These are phyloP conservation scores for Podila horticola DNA, from an alignment of 192 early-diverging fungal species.

Conservation along the genomic window DNA sequence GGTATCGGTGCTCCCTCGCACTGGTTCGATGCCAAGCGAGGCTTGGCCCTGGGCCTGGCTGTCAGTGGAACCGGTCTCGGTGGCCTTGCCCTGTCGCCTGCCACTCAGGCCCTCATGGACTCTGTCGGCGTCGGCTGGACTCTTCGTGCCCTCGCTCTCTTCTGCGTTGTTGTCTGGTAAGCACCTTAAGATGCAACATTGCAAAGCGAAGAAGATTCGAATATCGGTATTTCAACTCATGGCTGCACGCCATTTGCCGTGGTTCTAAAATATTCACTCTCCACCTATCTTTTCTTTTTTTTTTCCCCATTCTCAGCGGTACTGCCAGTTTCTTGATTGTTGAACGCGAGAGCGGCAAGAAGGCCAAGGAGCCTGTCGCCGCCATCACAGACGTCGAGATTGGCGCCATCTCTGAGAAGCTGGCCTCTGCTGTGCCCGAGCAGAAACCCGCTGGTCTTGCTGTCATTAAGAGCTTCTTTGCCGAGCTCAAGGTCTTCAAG, in stretches of 20 bases:
- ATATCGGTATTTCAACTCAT: no score
- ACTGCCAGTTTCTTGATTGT: slow-evolving; percentile 55
- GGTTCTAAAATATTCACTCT: neutral
- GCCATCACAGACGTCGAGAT: slow-evolving; percentile 36
- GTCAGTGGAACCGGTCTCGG: slow-evolving; percentile 80
- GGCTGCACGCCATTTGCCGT: no score
- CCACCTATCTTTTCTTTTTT: neutral
- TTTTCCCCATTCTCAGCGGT: slow-evolving; percentile 13
- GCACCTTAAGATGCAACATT: neutral
- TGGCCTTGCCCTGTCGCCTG: slow-evolving; percentile 71
- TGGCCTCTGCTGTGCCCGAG: slow-evolving; percentile 2
- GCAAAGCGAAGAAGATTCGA: no score
- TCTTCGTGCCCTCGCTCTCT: slow-evolving; percentile 65
- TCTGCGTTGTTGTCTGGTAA: slow-evolving; percentile 61
- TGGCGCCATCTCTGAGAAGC: slow-evolving; percentile 31
- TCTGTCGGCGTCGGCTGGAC: slow-evolving; percentile 69
- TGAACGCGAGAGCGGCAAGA: slow-evolving; percentile 35
- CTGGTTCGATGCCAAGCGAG: slow-evolving; percentile 75
- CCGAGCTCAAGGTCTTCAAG: slow-evolving; percentile 53
- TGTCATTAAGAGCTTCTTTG: slow-evolving; percentile 18
- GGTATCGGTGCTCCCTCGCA: slow-evolving; percentile 71
- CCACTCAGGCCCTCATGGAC: slow-evolving; percentile 68
- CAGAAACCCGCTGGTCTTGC: slow-evolving; percentile 21
- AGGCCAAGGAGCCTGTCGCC: slow-evolving; percentile 18
- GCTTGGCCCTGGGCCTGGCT: slow-evolving; percentile 79